These are phyloP conservation scores for Fusarium sp. DNA, from an alignment of 2,329 filamentous ascomycete species.

Conservation along the genomic window DNA sequence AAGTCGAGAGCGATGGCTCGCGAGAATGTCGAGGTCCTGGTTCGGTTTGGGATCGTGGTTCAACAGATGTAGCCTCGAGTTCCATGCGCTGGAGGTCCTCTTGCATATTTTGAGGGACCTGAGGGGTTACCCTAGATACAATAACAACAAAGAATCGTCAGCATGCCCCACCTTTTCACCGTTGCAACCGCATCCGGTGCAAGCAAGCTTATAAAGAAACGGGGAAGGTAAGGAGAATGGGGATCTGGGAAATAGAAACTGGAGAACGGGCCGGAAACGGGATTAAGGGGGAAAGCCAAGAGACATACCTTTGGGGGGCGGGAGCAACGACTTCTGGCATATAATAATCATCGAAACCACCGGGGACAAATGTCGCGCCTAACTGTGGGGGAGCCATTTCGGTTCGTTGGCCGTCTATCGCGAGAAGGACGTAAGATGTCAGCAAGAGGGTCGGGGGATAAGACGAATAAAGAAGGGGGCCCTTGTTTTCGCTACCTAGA, in stretches of 20 bases:
- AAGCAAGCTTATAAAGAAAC: conserved; percentile 40
- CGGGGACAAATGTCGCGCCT: conserved; percentile 72
- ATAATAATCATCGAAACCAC: conserved; percentile 72
- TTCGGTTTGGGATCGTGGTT: conserved; percentile 54
- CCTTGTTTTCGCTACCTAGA: conserved; percentile 44
- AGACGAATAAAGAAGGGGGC: conserved; percentile 48
- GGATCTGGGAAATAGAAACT: conserved; percentile 40
- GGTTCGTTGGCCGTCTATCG: conserved; percentile 50
- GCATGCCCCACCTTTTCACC: conserved; percentile 56
- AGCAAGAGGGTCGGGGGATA: conserved; percentile 50
- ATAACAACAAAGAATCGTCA: conserved; percentile 56
- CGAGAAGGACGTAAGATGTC: conserved; percentile 51
- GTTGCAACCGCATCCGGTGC: conserved; percentile 48
- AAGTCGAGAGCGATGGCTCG: conserved; percentile 62
- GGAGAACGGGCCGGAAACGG: conserved; percentile 36
- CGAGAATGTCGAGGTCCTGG: conserved; percentile 57
- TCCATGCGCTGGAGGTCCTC: conserved; percentile 93
- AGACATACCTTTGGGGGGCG: conserved; percentile 69
- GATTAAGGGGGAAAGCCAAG: conserved; percentile 35
- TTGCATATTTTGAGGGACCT: conserved; percentile 97
- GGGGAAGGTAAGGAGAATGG: conserved; percentile 35
- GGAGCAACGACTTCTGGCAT: conserved; percentile 74
- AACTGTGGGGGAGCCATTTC: conserved; percentile 55
- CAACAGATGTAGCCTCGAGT: conserved; percentile 75
- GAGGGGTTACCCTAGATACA: conserved; percentile 84